These are phyloP conservation scores for Dioscorea alata DNA, from an alignment of 106 monocot genomes.

Conservation along the genomic window DNA sequence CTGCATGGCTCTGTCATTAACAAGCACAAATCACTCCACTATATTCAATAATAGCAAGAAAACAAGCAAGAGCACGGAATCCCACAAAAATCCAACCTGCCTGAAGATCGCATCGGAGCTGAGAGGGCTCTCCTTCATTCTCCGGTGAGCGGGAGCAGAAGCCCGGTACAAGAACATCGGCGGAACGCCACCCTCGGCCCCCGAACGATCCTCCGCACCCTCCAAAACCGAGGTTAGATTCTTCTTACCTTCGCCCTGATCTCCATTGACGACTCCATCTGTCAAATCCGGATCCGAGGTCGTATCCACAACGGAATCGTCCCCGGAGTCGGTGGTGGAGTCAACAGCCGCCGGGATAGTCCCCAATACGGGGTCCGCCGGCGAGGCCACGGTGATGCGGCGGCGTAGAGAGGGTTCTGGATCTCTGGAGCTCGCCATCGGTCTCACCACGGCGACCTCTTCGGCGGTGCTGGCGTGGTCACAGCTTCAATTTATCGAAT, in stretches of 20 bases:
- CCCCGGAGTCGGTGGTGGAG: slow-evolving; percentile 11
- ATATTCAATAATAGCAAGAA: neutral
- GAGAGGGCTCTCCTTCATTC: slow-evolving; percentile 84
- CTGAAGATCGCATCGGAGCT: slow-evolving; percentile 86
- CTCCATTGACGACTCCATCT: slow-evolving; percentile 1
- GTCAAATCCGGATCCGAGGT: slow-evolving; percentile 16
- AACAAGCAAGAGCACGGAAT: neutral
- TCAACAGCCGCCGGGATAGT: slow-evolving; percentile 1
- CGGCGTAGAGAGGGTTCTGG: slow-evolving; percentile 12
- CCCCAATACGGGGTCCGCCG: slow-evolving; percentile 4
- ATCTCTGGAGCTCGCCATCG: slow-evolving; percentile 31
- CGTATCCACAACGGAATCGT: slow-evolving; percentile 20
- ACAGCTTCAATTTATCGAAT: neutral
- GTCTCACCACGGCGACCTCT: neutral
- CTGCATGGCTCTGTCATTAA: slow-evolving; percentile 61
- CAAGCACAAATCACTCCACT: no score
- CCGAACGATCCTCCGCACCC: neutral
- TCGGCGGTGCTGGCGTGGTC: neutral
- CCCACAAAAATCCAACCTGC: slow-evolving; percentile 35
- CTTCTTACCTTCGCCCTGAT: neutral
- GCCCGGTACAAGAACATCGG: slow-evolving; percentile 42
- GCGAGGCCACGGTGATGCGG: slow-evolving; percentile 9
- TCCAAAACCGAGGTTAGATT: neutral
- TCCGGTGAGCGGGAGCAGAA: slow-evolving; percentile 75
- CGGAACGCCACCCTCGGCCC: neutral